A percentile compares a stretch with the other conserved stretches of the same genome.
Evolutionary conservation across 1,284 basidiomycete genomes (phyloP).

Genomic region (Cronartium ribicola): DNA sequence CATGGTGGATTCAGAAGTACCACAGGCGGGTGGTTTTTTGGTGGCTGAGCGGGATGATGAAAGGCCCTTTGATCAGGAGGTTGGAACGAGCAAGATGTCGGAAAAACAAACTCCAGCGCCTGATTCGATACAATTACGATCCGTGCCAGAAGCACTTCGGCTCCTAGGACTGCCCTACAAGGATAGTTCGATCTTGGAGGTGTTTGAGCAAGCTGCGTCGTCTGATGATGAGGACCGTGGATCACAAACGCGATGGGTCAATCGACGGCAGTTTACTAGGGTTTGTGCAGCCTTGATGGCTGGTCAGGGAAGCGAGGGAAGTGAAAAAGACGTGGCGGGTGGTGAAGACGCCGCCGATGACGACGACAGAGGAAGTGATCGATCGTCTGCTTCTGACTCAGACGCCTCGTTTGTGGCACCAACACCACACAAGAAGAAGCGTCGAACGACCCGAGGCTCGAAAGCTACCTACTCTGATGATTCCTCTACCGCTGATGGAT

Average conservation of each 20-base stretch:
- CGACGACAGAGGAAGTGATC: slow-evolving; percentile 11
- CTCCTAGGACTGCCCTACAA: slow-evolving; percentile 22
- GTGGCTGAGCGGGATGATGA: slow-evolving; percentile 1
- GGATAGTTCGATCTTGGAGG: slow-evolving; percentile 26
- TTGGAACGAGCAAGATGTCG: background rate
- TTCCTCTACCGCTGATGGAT: background rate
- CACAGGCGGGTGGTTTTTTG: background rate
- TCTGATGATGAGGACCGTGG: slow-evolving; percentile 10
- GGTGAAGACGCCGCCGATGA: slow-evolving; percentile 18
- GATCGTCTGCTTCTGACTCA: slow-evolving; percentile 3
- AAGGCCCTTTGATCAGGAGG: background rate
- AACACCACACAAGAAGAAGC: slow-evolving; percentile 1
- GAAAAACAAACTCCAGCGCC: background rate
- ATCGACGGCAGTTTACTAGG: slow-evolving; percentile 21
- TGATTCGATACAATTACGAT: background rate
- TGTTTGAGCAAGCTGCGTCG: slow-evolving; percentile 31
- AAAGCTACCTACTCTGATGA: background rate
- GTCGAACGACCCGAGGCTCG: background rate
- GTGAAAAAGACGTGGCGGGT: background rate
- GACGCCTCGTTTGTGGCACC: background rate
- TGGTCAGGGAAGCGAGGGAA: background rate
- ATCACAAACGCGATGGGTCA: slow-evolving; percentile 11
- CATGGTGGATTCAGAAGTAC: slow-evolving; percentile 4
- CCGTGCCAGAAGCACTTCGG: slow-evolving; percentile 22
- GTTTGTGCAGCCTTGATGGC: slow-evolving; percentile 36